These are phyloP conservation scores for Heterobasidion irregulare DNA, from an alignment of 1,284 basidiomycete species.

Conservation along the genomic window DNA sequence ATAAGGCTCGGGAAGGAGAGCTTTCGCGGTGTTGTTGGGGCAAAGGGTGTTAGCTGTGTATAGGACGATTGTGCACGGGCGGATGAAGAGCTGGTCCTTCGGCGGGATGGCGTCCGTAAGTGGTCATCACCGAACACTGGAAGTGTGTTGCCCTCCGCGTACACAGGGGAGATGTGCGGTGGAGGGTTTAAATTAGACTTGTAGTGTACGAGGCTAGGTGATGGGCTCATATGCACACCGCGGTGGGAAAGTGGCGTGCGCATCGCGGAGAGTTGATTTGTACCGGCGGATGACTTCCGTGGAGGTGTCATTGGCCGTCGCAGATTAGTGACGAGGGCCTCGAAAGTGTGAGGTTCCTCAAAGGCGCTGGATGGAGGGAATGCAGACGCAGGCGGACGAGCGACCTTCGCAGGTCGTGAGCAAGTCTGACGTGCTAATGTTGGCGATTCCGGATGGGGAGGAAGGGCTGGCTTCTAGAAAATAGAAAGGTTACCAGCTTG, in stretches of 20 bases:
- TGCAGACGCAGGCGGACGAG: slow-evolving; percentile 23
- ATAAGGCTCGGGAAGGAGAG: slow-evolving; percentile 32
- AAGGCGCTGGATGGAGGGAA: slow-evolving; percentile 1
- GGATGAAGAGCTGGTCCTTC: slow-evolving; percentile 22
- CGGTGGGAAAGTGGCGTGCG: slow-evolving; percentile 61
- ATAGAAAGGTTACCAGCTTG: background rate
- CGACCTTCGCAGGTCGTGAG: slow-evolving; percentile 22
- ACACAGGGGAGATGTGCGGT: slow-evolving; percentile 23
- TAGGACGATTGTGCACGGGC: background rate
- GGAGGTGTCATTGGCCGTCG: slow-evolving; percentile 24
- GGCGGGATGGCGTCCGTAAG: slow-evolving; percentile 46
- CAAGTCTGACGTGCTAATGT: slow-evolving; percentile 26
- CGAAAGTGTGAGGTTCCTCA: background rate
- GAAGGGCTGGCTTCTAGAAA: slow-evolving; percentile 13
- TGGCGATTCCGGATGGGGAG: slow-evolving; percentile 42
- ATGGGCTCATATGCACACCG: slow-evolving; percentile 60
- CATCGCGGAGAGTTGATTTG: slow-evolving; percentile 40
- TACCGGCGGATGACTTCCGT: slow-evolving; percentile 17
- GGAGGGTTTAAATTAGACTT: slow-evolving; percentile 58
- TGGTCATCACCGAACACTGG: slow-evolving; percentile 25
- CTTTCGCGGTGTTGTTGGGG: slow-evolving; percentile 52
- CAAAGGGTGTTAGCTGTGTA: slow-evolving; percentile 18
- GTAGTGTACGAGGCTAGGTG: slow-evolving; percentile 52
- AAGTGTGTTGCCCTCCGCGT: slow-evolving; percentile 2
- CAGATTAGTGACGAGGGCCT: slow-evolving; percentile 14